Evolutionary conservation across 2,329 filamentous ascomycete genomes (phyloP).

Genomic region (Penicillium occitanis): DNA sequence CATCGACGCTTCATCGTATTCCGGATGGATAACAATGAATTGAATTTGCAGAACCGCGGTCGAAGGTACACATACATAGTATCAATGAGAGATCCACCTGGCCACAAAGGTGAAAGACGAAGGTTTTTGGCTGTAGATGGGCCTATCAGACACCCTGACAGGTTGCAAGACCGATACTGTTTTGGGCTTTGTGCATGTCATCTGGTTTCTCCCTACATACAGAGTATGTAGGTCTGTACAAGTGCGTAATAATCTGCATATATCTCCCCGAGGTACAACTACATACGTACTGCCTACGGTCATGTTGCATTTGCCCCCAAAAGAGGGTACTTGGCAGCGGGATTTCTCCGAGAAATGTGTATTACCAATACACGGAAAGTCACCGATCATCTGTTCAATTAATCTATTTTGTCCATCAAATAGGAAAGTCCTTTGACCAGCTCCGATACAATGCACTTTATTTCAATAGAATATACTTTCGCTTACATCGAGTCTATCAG

Average conservation of each 20-base stretch:
- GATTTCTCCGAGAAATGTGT: not conserved
- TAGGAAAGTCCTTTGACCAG: not conserved
- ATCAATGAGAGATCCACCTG: not conserved
- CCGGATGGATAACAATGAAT: not conserved
- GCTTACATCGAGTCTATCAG: not conserved
- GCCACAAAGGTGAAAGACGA: not conserved
- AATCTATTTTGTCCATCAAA: constrained; percentile 1
- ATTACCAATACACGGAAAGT: not conserved
- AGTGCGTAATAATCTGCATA: not conserved
- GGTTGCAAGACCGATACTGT: not conserved
- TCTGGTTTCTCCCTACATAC: not conserved
- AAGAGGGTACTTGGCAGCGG: not conserved
- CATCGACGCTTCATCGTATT: not conserved
- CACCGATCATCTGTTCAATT: not conserved
- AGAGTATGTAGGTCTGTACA: not conserved
- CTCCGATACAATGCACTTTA: not conserved
- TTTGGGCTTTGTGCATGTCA: not conserved
- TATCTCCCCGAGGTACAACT: not conserved
- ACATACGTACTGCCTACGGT: not conserved
- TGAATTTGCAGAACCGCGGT: not conserved
- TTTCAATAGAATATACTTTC: not conserved
- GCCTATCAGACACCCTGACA: not conserved
- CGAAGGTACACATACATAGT: not conserved
- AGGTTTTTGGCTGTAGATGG: not conserved
- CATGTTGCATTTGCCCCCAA: not conserved